A percentile compares a stretch with the other conserved stretches of the same genome.
phyloP scores from a whole-genome alignment of 2,329 filamentous ascomycete genomes.

The Penicillium brevicompactum region DNA sequence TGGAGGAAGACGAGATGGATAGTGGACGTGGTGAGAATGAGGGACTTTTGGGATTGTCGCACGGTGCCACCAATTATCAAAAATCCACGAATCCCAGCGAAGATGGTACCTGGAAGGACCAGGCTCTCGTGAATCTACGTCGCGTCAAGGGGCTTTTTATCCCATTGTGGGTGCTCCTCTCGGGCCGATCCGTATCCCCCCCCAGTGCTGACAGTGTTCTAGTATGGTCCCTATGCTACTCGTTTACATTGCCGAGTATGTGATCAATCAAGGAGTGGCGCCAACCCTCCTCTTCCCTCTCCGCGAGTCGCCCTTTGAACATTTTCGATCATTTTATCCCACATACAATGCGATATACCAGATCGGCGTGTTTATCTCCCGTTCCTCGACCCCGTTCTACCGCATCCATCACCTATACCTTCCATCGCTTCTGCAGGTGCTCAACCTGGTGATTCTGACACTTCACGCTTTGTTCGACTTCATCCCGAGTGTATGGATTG shows the following conservation, averaged over 20 bases:
- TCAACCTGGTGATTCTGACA: conserved; percentile 73
- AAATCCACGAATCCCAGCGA: conserved; percentile 21
- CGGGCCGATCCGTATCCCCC: background rate
- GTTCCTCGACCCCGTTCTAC: conserved; percentile 85
- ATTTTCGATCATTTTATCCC: conserved; percentile 88
- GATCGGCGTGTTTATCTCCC: conserved; percentile 89
- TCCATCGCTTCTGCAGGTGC: conserved; percentile 78
- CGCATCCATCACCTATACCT: conserved; percentile 79
- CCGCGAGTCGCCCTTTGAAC: conserved; percentile 70
- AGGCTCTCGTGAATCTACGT: conserved; percentile 58
- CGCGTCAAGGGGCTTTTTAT: conserved; percentile 72
- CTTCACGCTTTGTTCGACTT: conserved; percentile 78
- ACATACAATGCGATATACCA: conserved; percentile 96
- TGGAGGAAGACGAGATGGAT: conserved; percentile 36
- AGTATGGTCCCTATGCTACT: conserved; percentile 87
- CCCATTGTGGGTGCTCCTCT: conserved; percentile 56
- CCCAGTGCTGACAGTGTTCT: conserved; percentile 2
- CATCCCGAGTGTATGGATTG: conserved; percentile 80
- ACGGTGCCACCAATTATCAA: conserved; percentile 14
- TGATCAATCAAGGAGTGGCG: conserved; percentile 91
- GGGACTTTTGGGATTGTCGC: conserved; percentile 31
- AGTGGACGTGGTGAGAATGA: conserved; percentile 32
- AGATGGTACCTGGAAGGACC: conserved; percentile 31
- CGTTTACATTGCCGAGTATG: conserved; percentile 95
- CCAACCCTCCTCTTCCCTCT: conserved; percentile 89